Evolutionary conservation across 2,329 filamentous ascomycete genomes (phyloP).

Genomic region (Colletotrichum destructivum): DNA sequence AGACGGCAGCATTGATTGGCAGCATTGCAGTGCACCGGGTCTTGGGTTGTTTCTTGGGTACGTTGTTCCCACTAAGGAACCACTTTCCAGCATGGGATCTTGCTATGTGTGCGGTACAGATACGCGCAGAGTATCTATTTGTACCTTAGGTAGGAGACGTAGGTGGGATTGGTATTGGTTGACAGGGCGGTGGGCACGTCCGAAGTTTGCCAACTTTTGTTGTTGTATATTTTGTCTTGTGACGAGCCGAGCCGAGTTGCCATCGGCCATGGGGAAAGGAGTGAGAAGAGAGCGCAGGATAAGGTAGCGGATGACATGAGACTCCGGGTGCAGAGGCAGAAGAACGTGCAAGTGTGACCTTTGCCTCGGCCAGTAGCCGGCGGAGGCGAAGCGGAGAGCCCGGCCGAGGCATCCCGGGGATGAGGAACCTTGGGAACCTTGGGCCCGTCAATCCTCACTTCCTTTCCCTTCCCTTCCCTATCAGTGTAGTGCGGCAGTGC

Average conservation of each 20-base stretch:
- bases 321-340: background rate
- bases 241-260: constrained; percentile 32
- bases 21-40: constrained; percentile 23
- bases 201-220: constrained; percentile 29
- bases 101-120: too few species aligned
- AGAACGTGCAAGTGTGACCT: background rate
- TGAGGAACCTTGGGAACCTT: background rate
- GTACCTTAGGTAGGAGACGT: too few species aligned
- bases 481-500: background rate
- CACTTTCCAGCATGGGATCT: constrained; percentile 10
- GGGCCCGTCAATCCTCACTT: background rate
- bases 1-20: background rate
- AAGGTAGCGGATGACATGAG: background rate
- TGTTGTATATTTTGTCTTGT: constrained; percentile 6
- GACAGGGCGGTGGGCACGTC: background rate
- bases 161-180: background rate
- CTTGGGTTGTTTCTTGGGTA: constrained; percentile 6
- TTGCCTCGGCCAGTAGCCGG: constrained; percentile 37
- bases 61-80: constrained; percentile 15
- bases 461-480: background rate
- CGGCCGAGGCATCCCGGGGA: constrained; percentile 37
- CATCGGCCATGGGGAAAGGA: background rate
- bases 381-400: constrained; percentile 15
- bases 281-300: background rate
- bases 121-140: too few species aligned